These are phyloP conservation scores for Sclerotinia glacialis DNA, from an alignment of 2,329 filamentous ascomycete genomes.

Conservation along the genomic window DNA sequence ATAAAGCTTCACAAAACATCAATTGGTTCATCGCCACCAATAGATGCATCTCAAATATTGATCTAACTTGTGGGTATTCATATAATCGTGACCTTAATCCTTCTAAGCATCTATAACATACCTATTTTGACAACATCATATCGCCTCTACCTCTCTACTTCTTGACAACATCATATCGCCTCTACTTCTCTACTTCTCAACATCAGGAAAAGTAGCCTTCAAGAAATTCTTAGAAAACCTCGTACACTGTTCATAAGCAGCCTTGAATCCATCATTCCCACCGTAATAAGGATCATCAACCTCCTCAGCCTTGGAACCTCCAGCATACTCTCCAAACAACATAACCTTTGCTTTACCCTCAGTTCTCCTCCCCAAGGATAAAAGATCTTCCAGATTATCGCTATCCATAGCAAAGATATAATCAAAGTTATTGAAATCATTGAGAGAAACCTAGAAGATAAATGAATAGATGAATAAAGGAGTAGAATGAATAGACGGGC, in stretches of 20 bases:
- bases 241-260: conserved; percentile 79
- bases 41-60: background rate
- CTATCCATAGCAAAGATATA: conserved; percentile 95
- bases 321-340: conserved; percentile 81
- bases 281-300: conserved; percentile 92
- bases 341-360: conserved; percentile 65
- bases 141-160: conserved; percentile 25
- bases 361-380: conserved; percentile 54
- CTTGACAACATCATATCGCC: background rate
- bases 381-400: conserved; percentile 71
- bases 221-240: conserved; percentile 66
- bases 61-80: background rate
- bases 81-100: conserved; percentile 8
- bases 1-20: background rate
- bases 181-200: conserved; percentile 26
- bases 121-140: background rate
- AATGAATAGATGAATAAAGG: conserved; percentile 24
- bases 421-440: conserved; percentile 82
- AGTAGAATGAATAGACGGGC: conserved; percentile 23
- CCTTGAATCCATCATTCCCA: conserved; percentile 74
- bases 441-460: conserved; percentile 48
- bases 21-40: background rate
- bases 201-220: conserved; percentile 35
- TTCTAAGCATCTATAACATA: background rate
- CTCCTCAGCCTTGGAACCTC: conserved; percentile 53